Evolutionary conservation across 2,329 filamentous ascomycete species (phyloP), one percentile per base, ranked within the genome.

Genomic region (Canariomyces notabilis): DNA sequence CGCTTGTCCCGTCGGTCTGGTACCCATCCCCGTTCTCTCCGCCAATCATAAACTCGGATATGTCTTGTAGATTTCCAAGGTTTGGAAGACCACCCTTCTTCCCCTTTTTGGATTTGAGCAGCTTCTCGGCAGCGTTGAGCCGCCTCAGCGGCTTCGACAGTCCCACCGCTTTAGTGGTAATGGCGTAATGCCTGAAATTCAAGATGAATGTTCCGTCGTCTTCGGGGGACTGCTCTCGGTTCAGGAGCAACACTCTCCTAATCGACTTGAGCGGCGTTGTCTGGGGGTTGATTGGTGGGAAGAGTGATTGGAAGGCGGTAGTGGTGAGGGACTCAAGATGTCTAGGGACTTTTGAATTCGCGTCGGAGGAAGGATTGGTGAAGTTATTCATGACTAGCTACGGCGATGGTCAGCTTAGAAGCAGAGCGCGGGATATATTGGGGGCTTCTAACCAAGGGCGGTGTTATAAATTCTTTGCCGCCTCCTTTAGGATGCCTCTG

Each of bases 301-400:
- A 97, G 29, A 98, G 79, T 6, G 89, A 95, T 66, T 96, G 91
- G 69, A 97, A 98, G 60, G 96, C 83, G 37, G 89, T 94, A 2
- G 90, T 97, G 2, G 89, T 83, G 23, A 98, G 82, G 19, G 86
- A 85, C 69, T 98, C 93, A 61, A 98, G 86, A 58, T 96, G 90
- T 63, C 89, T 94, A 5, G 91, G 89, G n/a, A 95, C 83, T 51
- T 85, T 81, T 18, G 81, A 78, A 47, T 75, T 77, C 22, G 78
- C 68, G 47, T 82, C 77, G 36, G 76, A 61, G 23, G 70, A 73
- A 21, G 85, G 77, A 3, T 82, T 84, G 32, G 80, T 79, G 67
- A 98, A 95, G 67, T 95, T 96, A 71, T 98, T 98, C 93, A 98
- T 97, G 56, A 98, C 93, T 36, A 98, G 78, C 80, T 85, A 51